Percentiles rank a stretch among this genome's conserved stretches.
These are phyloP conservation scores for Nemania serpens DNA, from an alignment of 2,329 filamentous ascomycete species.

Conservation along the genomic window DNA sequence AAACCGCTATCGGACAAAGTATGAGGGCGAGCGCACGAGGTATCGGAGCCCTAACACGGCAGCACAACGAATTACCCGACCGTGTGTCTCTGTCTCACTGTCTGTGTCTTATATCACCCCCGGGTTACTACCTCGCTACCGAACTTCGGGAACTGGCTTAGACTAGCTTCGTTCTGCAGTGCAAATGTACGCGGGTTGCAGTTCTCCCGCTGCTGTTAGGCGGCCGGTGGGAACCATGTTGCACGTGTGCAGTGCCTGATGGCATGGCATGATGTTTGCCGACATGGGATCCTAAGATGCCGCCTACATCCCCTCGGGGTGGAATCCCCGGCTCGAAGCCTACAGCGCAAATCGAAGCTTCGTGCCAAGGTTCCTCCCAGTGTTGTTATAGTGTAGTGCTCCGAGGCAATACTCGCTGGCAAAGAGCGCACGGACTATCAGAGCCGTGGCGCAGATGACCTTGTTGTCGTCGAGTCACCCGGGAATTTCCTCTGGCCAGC, in stretches of 20 bases:
- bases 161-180: slow-evolving; percentile 7
- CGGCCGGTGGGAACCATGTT: slow-evolving; percentile 1
- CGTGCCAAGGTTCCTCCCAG: slow-evolving; percentile 3
- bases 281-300: not conserved
- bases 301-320: not conserved
- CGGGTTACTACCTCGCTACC: slow-evolving; percentile 6
- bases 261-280: slow-evolving; percentile 8
- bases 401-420: not conserved
- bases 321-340: not conserved
- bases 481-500: not conserved
- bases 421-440: not conserved
- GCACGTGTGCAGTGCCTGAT: slow-evolving; percentile 18
- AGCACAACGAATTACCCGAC: slow-evolving; percentile 2
- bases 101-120: not conserved
- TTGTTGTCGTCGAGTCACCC: not conserved
- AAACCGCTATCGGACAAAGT: not conserved
- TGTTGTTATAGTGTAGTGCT: not conserved
- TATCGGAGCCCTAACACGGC: slow-evolving; percentile 7
- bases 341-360: not conserved
- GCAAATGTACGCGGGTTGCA: slow-evolving; percentile 8
- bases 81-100: not conserved
- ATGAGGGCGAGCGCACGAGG: not conserved
- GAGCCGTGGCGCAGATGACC: not conserved
- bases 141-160: slow-evolving; percentile 3
- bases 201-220: not conserved